Base-by-base conservation (phyloP, 163 green algal species). In the Volvox carteri region DNA sequence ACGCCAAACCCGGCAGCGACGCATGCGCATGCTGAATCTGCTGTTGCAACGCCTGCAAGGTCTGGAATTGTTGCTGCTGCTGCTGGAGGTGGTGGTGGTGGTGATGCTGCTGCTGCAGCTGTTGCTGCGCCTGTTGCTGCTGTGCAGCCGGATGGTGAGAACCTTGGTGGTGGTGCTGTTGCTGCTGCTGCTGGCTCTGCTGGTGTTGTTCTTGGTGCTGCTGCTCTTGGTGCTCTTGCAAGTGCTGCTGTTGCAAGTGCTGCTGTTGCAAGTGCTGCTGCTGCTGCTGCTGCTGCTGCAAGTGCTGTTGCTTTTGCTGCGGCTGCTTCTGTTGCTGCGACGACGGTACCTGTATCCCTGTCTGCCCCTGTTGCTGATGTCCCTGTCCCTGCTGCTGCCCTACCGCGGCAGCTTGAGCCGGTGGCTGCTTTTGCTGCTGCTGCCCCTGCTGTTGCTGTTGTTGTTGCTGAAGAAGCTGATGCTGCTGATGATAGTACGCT, bases 401-500 rank as follows among this genome's bases (percentile, higher is more conserved):
- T 18, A 30, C 25, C 62, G 41, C 42, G 7, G 70, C 41, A 56
- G 37, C 8, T 23, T 80, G 81, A 41, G 11, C 35, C 62, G 58
- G 42, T 21, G 60, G 67, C 42, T 78, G 60, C 14, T 78, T 54
- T 67, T 84, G 76, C 33, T 48, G n/a, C 5, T 84, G 76, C 50
- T 87, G 80, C 42, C n/a, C n/a, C n/a, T 86, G 79, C 9, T 86
- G 60, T 1, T 73, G 77, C 8, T 76, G 56, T 4, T 41, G 56
- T 28, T 70, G 46, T 19, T 84, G 75, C 76, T 73, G 76, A 33
- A 62, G 56, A 2, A 62, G 52, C 76, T 87, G 80, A n/a, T 87
- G 80, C 0, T 87, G 65, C 60, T 87, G 60, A 23, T 87, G 62
- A 16, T 67, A 87, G 8, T 65, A 52, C 18, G 79, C 62, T n/a